Conservation (phyloP, 441 rosid species). For the Bocquillonia castaneifolia region DNA sequence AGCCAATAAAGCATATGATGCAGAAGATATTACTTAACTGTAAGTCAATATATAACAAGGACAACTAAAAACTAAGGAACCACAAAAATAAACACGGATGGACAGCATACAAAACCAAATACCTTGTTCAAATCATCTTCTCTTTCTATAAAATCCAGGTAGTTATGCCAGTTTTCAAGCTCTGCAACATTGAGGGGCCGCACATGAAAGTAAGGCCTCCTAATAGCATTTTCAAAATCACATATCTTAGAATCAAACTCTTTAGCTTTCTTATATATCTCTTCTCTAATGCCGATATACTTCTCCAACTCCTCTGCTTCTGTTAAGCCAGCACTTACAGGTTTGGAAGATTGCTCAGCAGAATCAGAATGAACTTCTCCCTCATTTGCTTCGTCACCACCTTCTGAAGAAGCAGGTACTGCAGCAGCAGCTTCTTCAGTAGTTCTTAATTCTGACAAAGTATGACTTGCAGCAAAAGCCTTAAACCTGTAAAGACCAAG, state of each 20-base stretch:
- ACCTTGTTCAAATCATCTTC: slow-evolving; percentile 92
- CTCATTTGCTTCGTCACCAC: slow-evolving; percentile 42
- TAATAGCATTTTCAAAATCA: slow-evolving; percentile 92
- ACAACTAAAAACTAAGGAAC: slow-evolving; percentile 55
- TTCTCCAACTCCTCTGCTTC: slow-evolving; percentile 93
- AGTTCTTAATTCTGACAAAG: slow-evolving; percentile 70
- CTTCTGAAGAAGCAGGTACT: slow-evolving; percentile 38
- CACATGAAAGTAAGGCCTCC: slow-evolving; percentile 95
- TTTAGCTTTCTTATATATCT: slow-evolving; percentile 82
- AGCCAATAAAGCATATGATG: slow-evolving; percentile 94
- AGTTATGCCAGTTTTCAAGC: slow-evolving; percentile 94
- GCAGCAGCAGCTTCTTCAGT: slow-evolving; percentile 61
- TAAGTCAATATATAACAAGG: slow-evolving; percentile 62
- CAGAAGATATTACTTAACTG: slow-evolving; percentile 94
- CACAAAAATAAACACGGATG: slow-evolving; percentile 28
- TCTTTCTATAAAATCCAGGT: slow-evolving; percentile 72
- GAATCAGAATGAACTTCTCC: slow-evolving; percentile 52
- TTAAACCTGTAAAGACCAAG: slow-evolving; percentile 54
- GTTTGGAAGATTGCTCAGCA: slow-evolving; percentile 51
- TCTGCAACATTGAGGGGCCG: slow-evolving; percentile 81
- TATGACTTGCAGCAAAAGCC: slow-evolving; percentile 70
- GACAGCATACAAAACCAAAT: slow-evolving; percentile 40
- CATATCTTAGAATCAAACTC: slow-evolving; percentile 84
- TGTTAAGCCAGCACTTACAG: slow-evolving; percentile 62
- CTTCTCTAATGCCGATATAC: slow-evolving; percentile 77